Percentiles rank a stretch among this genome's conserved stretches.
Conservation (phyloP, 2,329 filamentous ascomycete genomes). For the Trichoderma arundinaceum region DNA sequence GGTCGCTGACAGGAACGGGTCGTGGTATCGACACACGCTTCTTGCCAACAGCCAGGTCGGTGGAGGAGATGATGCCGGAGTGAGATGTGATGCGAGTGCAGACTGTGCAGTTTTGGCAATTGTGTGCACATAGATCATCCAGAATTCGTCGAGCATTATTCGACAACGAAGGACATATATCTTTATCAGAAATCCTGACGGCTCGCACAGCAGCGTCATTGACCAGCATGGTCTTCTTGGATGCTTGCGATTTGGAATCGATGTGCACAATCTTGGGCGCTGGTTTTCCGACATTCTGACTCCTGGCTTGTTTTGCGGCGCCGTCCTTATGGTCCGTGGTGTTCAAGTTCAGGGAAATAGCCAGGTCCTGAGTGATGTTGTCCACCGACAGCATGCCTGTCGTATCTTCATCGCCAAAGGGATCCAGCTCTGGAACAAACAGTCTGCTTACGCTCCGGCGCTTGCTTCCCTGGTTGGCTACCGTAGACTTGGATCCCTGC, state of each 20-base stretch:
- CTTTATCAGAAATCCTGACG: slow-evolving; percentile 39
- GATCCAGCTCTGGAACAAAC: slow-evolving; percentile 37
- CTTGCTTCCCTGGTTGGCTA: slow-evolving; percentile 53
- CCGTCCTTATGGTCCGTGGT: slow-evolving; percentile 28
- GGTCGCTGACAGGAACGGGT: slow-evolving; percentile 70
- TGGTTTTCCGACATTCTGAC: slow-evolving; percentile 36
- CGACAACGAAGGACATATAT: slow-evolving; percentile 55
- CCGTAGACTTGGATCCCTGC: slow-evolving; percentile 41
- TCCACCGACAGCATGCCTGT: slow-evolving; percentile 45
- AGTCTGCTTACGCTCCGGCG: slow-evolving; percentile 42
- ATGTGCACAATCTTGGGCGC: slow-evolving; percentile 39
- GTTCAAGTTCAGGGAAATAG: slow-evolving; percentile 43
- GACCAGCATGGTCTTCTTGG: slow-evolving; percentile 37
- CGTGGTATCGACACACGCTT: slow-evolving; percentile 67
- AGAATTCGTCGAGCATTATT: slow-evolving; percentile 59
- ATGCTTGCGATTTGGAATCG: slow-evolving; percentile 39
- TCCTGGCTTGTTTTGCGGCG: slow-evolving; percentile 34
- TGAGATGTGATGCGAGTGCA: slow-evolving; percentile 60
- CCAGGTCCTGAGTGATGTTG: slow-evolving; percentile 44
- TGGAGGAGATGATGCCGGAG: slow-evolving; percentile 46
- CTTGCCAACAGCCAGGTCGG: slow-evolving; percentile 52
- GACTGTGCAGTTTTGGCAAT: slow-evolving; percentile 62
- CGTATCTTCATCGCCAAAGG: slow-evolving; percentile 45
- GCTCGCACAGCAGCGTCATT: slow-evolving; percentile 38
- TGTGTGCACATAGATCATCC: slow-evolving; percentile 60